Evolutionary conservation across 176 grass and related monocot genomes (phyloP), one percentile per base, ranked within the genome.

Genomic region (Rhynchospora pubera): DNA sequence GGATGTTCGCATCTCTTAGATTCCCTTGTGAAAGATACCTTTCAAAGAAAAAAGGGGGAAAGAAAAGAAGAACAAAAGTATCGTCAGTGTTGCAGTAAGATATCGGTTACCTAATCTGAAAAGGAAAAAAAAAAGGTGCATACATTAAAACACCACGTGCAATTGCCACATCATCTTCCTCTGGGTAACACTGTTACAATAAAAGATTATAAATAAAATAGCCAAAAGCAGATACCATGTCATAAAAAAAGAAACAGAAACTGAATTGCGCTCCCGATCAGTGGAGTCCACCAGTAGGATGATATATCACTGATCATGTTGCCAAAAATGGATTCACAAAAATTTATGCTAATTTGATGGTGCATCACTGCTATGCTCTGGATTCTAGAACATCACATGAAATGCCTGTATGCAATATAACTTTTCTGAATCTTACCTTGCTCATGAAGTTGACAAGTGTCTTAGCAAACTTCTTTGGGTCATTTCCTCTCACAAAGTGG

Each of bases 11-110:
- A 80, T 95, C 92, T 87, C 87, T 93, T 79, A 99, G 86, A 83
- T 99, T 95, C 69, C 85, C 96, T 89, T 93, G 96, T 77, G 96
- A 93, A 44, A 99, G 84, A 82, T 95, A 99, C 88, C 96, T 99
- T 76, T 57, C 45, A 84, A 30, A 7, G n/a, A 79, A 79, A 69
- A 69, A 70, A 32, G 7, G 9, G 19, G 2, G 28, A 53, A 71
- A 75, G 6, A 21, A 72, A 18, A 24, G 5, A 26, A 63, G 77
- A n/a, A 69, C 15, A 34, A 73, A 16, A 24, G 71, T 52, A 16
- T 1, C 12, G 55, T 77, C 72, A 77, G 14, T 56, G 22, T 56
- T 77, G 50, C 50, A 55, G 16, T 9, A 77, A 13, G 46, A 51
- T 51, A 51, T 74, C 14, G 21, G 45, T n/a, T 50, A 26, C 11